A percentile compares a stretch with the other conserved stretches of the same genome.
Evolutionary conservation across 2,329 filamentous ascomycete species (phyloP).

Genomic region (Shiraia bambusicola): DNA sequence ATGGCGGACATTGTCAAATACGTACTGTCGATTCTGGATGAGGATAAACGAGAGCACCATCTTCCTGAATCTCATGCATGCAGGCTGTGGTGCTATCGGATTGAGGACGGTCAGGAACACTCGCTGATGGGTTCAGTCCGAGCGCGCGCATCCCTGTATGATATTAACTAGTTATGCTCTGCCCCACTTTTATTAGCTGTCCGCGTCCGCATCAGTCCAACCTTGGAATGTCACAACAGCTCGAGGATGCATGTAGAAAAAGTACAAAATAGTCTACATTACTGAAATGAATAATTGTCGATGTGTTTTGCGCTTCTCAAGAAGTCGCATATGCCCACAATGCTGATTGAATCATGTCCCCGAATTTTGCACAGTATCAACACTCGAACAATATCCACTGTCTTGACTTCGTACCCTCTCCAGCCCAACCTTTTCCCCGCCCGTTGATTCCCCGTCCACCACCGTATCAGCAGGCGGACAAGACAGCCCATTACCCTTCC

Average conservation of each 20-base stretch:
- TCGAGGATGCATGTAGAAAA: too few species aligned
- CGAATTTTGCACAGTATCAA: not conserved
- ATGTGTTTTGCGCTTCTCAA: too few species aligned
- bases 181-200: conserved; percentile 1
- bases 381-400: not conserved
- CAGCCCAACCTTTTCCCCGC: too few species aligned
- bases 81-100: not conserved
- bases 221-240: too few species aligned
- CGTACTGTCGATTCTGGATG: conserved; percentile 84
- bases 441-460: conserved; percentile 7
- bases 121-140: not conserved
- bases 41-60: conserved; percentile 83
- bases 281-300: too few species aligned
- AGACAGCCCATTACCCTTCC: conserved; percentile 13
- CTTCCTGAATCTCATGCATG: conserved; percentile 13
- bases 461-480: conserved; percentile 22
- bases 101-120: not conserved
- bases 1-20: conserved; percentile 8
- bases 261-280: too few species aligned
- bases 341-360: too few species aligned
- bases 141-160: conserved; percentile 1
- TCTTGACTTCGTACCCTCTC: not conserved
- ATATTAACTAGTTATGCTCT: too few species aligned
- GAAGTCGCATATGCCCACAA: too few species aligned
- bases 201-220: not conserved